Evolutionary conservation across 805 yeast genomes (phyloP), one percentile per base, ranked within the genome.

Genomic region (Candida stauntonica): DNA sequence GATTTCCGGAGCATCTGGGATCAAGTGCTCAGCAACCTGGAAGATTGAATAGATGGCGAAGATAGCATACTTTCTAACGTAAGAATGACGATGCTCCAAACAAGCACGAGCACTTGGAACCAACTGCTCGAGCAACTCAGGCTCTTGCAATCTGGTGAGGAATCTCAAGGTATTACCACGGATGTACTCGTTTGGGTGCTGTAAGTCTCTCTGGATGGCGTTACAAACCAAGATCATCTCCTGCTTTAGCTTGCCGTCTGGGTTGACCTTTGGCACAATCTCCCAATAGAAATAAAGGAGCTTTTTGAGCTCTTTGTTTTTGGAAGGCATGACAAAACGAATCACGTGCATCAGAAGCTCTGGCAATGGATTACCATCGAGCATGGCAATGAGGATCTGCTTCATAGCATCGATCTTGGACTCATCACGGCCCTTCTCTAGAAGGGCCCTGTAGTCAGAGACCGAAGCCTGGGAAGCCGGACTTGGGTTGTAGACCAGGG

Each of bases 161-260:
- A 88, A 91, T 56, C 98, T 79, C 63, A 93, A 72, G 8, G 98
- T 91, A 55, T 87, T 87, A 51, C 99, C 99, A 56, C 98, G 79
- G 48, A 93, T 83, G 60, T 82, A 93, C 65, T 93, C 99, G 69
- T 93, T 93, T 36, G 99, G 96, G 66, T 94, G 99, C 66, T 89
- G 97, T 53, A 93, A 75, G 61, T 93, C 99, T 63, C 88, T 89
- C 64, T 93, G 95, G 56, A 93, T 87, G 38, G 98, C 96, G 62
- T 94, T 94, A 69, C 98, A 93, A 35, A 91, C 98, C 48, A 93
- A 77, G 64, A 94, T 91, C 98, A 93, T 93, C 67, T 93, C 99
- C 62, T 91, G 98, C 66, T 86, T 86, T 72, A 94, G 76, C 62
- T 86, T 87, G 4, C 98, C 98, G 37, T 83, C 83, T 26, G 73